Percentiles rank a stretch among this genome's conserved stretches.
Evolutionary conservation across 768 basidiomycete species (phyloP).

Genomic region (Peribolospora baueri): DNA sequence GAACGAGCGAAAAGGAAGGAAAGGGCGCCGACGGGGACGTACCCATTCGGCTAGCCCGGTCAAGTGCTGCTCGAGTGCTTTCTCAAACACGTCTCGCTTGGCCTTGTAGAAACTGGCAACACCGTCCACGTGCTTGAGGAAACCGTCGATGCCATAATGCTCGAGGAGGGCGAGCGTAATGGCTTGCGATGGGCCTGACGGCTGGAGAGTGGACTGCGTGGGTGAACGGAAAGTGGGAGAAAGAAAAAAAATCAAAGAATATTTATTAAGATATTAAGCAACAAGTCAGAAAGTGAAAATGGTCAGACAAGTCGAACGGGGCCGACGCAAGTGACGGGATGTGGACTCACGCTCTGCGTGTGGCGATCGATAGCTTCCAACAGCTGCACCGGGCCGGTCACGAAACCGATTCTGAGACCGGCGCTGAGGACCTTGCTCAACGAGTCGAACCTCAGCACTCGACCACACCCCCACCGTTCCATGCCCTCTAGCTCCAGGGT

Average conservation of each 20-base stretch:
- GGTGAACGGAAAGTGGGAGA: slow-evolving; percentile 4
- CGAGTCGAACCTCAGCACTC: slow-evolving; percentile 70
- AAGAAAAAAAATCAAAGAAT: background rate
- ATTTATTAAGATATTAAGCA: background rate
- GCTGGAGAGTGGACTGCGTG: slow-evolving; percentile 31
- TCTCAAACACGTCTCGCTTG: slow-evolving; percentile 55
- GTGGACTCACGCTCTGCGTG: slow-evolving; percentile 31
- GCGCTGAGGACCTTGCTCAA: slow-evolving; percentile 46
- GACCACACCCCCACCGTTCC: slow-evolving; percentile 37
- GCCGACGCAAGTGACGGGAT: slow-evolving; percentile 16
- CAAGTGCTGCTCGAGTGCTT: slow-evolving; percentile 50
- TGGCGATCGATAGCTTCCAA: slow-evolving; percentile 44
- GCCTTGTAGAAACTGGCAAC: slow-evolving; percentile 30
- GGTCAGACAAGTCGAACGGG: slow-evolving; percentile 13
- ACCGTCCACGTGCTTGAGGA: slow-evolving; percentile 36
- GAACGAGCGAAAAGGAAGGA: background rate
- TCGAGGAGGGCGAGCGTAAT: slow-evolving; percentile 35
- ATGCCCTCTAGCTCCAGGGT: slow-evolving; percentile 60
- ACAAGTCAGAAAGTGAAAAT: background rate
- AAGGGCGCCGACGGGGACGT: slow-evolving; percentile 16
- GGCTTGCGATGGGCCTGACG: slow-evolving; percentile 38
- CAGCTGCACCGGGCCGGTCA: slow-evolving; percentile 44
- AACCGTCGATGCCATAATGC: slow-evolving; percentile 53
- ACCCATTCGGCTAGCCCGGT: slow-evolving; percentile 35
- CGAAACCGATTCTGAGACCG: slow-evolving; percentile 44